Base-by-base conservation (phyloP, 768 basidiomycete species). In the Ramaria sp. region DNA sequence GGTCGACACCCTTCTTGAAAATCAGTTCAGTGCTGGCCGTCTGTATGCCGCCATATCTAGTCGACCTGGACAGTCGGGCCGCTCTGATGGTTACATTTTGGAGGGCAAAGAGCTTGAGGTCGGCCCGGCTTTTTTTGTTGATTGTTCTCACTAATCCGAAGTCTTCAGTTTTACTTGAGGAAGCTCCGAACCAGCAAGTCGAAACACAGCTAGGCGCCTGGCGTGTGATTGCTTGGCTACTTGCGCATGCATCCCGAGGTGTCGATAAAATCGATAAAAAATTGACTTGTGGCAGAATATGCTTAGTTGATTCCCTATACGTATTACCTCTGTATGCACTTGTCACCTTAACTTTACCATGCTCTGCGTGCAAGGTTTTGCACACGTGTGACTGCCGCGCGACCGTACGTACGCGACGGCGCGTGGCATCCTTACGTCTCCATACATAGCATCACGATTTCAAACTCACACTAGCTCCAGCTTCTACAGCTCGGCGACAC, bases 101-200 rank as follows among this genome's bases (percentile, higher is more conserved):
- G 96, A 99, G 78, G 96, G 96, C 68, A 93, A 91, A 76, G 96
- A 99, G 72, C 84, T 98, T 56, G 94, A 98, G 81, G 92, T 95
- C 62, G 51, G 79, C 68, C n/a, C 43, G 10, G 11, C 31, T 20
- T 37, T 31, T 10, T 2, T 61, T 48, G 5, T 41, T 4, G 15
- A 31, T 42, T 54, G 58, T 51, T 48, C 53, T 69, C 60, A 67
- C 62, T 67, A 31, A 60, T 22, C 34, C 64, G 62, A 48, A 45
- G 47, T 60, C 37, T 62, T 11, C 63, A 94, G 90, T 96, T 97
- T 77, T 96, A 95, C 78, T 73, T 92, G 67, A 83, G 90, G 77
- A 94, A 94, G 71, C 78, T 97, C 73, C 85, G 88, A 73, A 80
- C 88, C 62, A 86, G 88, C 70, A 96, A 96, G 80, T 86, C 91